phyloP scores from a whole-genome alignment of 2,329 filamentous ascomycete species.

The Colletotrichum eleusines region DNA sequence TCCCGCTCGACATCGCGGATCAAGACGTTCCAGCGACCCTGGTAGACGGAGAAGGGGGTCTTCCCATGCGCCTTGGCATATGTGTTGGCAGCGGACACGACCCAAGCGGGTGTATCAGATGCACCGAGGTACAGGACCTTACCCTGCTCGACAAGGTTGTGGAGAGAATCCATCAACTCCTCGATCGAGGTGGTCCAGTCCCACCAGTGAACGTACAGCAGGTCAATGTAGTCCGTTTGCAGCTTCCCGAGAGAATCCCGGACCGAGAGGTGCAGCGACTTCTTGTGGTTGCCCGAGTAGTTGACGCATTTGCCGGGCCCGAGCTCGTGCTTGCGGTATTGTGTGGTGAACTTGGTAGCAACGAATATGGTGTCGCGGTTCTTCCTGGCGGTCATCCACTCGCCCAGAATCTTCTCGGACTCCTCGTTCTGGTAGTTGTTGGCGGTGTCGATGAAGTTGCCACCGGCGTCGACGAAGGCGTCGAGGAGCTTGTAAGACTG shows the following conservation, averaged over 20 bases:
- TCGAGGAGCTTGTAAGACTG: slow-evolving; percentile 69
- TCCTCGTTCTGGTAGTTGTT: slow-evolving; percentile 70
- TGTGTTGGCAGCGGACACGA: slow-evolving; percentile 54
- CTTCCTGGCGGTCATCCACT: slow-evolving; percentile 64
- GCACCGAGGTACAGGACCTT: slow-evolving; percentile 58
- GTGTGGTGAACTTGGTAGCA: slow-evolving; percentile 68
- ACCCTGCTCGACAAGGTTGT: slow-evolving; percentile 56
- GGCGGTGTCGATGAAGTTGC: slow-evolving; percentile 77
- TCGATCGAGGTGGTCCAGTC: slow-evolving; percentile 56
- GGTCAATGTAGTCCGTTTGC: slow-evolving; percentile 58
- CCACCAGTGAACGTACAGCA: slow-evolving; percentile 61
- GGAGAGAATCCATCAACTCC: slow-evolving; percentile 58
- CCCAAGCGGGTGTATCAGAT: slow-evolving; percentile 56
- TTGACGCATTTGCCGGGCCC: slow-evolving; percentile 55
- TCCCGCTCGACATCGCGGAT: slow-evolving; percentile 55
- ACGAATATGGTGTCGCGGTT: slow-evolving; percentile 67
- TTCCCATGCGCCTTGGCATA: slow-evolving; percentile 53
- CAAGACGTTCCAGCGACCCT: slow-evolving; percentile 54
- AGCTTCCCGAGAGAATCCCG: slow-evolving; percentile 60
- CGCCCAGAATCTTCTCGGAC: slow-evolving; percentile 68
- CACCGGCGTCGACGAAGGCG: slow-evolving; percentile 66
- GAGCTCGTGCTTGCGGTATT: slow-evolving; percentile 55
- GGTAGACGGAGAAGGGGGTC: slow-evolving; percentile 55
- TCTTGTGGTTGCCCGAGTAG: slow-evolving; percentile 57
- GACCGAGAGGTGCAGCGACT: slow-evolving; percentile 57